Conservation (phyloP, 2,329 filamentous ascomycete species). For the Calonectria pauciramosa region DNA sequence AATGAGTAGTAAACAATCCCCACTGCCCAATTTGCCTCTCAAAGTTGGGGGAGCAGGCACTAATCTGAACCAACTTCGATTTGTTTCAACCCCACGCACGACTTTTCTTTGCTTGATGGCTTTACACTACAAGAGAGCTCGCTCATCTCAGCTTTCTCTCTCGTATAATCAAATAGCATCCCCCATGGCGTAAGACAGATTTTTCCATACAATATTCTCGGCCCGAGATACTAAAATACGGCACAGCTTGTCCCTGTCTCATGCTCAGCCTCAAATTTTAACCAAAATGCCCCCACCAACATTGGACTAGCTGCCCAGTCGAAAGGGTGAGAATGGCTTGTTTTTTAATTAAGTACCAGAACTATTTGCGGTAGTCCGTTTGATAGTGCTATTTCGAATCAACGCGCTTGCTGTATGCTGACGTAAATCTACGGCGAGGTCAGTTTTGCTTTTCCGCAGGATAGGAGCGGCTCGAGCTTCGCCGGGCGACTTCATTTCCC, state of each 20-base stretch:
- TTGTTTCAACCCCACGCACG: background rate
- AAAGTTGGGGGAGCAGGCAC: background rate
- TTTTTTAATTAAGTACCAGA: background rate
- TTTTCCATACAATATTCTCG: constrained; percentile 35
- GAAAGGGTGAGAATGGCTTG: background rate
- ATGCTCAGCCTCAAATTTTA: background rate
- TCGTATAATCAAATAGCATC: background rate
- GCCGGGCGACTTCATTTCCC: background rate
- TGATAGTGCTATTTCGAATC: background rate
- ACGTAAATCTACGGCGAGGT: background rate
- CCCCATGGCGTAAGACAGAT: constrained; percentile 1
- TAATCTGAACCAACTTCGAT: background rate
- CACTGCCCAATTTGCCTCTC: background rate
- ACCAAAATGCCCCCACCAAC: background rate
- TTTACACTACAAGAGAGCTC: background rate
- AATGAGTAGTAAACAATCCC: background rate
- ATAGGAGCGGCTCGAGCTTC: background rate
- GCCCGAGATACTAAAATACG: constrained; percentile 31
- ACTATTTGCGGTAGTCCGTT: background rate
- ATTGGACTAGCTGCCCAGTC: background rate
- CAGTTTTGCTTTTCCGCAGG: background rate
- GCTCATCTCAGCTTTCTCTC: background rate
- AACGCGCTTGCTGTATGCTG: background rate
- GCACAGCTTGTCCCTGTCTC: background rate
- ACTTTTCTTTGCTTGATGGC: background rate